Evolutionary conservation across 139 green algal species (phyloP).

Genomic region (Axilococcus clingmanii): DNA sequence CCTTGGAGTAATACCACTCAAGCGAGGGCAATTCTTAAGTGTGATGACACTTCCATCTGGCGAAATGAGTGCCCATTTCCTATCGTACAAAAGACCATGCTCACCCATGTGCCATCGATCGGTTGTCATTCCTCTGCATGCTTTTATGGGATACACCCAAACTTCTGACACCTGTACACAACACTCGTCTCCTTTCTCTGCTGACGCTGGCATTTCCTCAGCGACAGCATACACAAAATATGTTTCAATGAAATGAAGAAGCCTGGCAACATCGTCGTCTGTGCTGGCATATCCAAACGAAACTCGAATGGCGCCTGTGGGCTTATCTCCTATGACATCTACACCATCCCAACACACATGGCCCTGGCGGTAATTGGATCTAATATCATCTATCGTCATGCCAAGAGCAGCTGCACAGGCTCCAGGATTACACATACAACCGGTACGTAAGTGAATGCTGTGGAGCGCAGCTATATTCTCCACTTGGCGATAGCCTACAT

Average conservation of each 20-base stretch:
- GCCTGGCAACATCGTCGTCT: conserved; percentile 48
- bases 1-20: conserved; percentile 38
- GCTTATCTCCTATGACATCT: conserved; percentile 61
- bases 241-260: conserved; percentile 11
- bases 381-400: conserved; percentile 11
- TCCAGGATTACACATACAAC: conserved; percentile 90
- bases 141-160: conserved; percentile 88
- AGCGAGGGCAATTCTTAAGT: conserved; percentile 37
- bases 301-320: conserved; percentile 61
- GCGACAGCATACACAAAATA: not conserved
- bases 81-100: conserved; percentile 70
- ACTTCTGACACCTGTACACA: not conserved
- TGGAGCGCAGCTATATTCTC: conserved; percentile 54
- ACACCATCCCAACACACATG: conserved; percentile 79
- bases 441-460: conserved; percentile 60
- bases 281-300: conserved; percentile 69
- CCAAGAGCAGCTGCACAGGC: conserved; percentile 41
- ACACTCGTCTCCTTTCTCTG: not conserved
- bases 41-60: conserved; percentile 42
- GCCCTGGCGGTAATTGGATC: conserved; percentile 20
- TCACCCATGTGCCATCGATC: conserved; percentile 38
- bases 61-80: conserved; percentile 72
- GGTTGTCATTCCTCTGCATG: conserved; percentile 29
- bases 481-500: conserved; percentile 58
- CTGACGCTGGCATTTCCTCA: not conserved